A percentile compares a stretch with the other conserved stretches of the same genome.
These are phyloP conservation scores for Fusarium vanettenii DNA, from an alignment of 2,329 filamentous ascomycete species.

Conservation along the genomic window DNA sequence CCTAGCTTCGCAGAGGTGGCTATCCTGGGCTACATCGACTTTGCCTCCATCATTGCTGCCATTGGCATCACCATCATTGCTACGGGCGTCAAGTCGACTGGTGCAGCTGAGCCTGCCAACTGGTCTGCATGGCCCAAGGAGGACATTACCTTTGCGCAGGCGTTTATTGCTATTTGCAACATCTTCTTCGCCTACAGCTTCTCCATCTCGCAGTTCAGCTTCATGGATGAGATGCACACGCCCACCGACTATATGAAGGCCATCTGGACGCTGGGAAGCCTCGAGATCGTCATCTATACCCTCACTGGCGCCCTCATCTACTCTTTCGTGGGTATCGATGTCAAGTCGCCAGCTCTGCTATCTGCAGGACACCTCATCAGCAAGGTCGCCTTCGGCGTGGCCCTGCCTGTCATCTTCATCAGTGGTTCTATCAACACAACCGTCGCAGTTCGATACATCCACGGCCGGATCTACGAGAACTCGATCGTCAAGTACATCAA, in stretches of 20 bases:
- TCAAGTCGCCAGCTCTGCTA: conserved; percentile 72
- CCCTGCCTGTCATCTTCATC: conserved; percentile 75
- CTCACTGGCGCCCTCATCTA: conserved; percentile 73
- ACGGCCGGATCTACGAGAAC: conserved; percentile 45
- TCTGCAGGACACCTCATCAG: conserved; percentile 66
- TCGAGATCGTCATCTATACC: conserved; percentile 71
- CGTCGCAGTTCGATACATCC: conserved; percentile 52
- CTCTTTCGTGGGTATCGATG: conserved; percentile 69
- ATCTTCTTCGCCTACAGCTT: conserved; percentile 75
- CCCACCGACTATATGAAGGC: conserved; percentile 57
- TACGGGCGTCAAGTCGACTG: conserved; percentile 59
- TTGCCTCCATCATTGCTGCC: conserved; percentile 56
- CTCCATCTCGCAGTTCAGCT: conserved; percentile 56
- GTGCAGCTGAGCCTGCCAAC: conserved; percentile 24
- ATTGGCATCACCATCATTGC: conserved; percentile 73
- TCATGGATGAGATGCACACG: conserved; percentile 60
- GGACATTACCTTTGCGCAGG: conserved; percentile 58
- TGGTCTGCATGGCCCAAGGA: conserved; percentile 54
- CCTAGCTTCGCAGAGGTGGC: conserved; percentile 51
- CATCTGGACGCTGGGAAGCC: conserved; percentile 68
- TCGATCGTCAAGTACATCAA: conserved; percentile 39
- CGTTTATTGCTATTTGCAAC: conserved; percentile 70
- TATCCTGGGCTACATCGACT: conserved; percentile 42
- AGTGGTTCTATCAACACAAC: conserved; percentile 72
- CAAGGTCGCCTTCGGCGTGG: conserved; percentile 54